A percentile compares a stretch with the other conserved stretches of the same genome.
Evolutionary conservation across 495 filamentous ascomycete species (phyloP).

Genomic region (Aspergillus olivimuriae): DNA sequence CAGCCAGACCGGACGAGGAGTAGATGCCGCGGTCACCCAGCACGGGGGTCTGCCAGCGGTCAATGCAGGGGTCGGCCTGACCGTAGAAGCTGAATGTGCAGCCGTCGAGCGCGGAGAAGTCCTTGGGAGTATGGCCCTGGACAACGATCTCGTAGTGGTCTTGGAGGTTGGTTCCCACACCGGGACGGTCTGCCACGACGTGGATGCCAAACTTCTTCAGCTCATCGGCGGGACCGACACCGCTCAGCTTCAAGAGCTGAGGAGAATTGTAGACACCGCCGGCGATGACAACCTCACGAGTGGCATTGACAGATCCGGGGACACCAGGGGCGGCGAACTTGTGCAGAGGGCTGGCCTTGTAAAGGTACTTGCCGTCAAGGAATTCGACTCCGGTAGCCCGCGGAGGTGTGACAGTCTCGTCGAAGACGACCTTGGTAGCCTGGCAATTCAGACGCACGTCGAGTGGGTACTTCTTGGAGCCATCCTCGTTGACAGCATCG

Average conservation of each 20-base stretch:
- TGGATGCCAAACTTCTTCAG: constrained; percentile 43
- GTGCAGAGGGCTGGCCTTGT: constrained; percentile 48
- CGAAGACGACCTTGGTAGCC: constrained; percentile 55
- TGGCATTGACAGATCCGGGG: constrained; percentile 40
- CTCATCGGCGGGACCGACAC: constrained; percentile 48
- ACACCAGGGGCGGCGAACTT: constrained; percentile 24
- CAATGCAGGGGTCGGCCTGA: constrained; percentile 40
- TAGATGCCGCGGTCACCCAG: constrained; percentile 42
- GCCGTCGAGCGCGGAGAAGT: constrained; percentile 34
- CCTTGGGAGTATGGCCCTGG: constrained; percentile 33
- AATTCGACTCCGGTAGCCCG: constrained; percentile 58
- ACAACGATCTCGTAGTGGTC: constrained; percentile 56
- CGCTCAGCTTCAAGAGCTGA: constrained; percentile 57
- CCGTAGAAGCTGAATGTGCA: constrained; percentile 36
- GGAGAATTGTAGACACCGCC: constrained; percentile 58
- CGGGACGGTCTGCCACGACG: constrained; percentile 48
- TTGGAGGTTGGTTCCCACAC: constrained; percentile 62
- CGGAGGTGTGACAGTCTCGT: constrained; percentile 34
- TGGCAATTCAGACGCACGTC: constrained; percentile 54
- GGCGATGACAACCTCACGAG: constrained; percentile 53
- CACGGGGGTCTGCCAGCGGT: constrained; percentile 32
- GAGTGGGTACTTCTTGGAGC: constrained; percentile 49
- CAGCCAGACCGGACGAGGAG: constrained; percentile 40
- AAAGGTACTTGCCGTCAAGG: constrained; percentile 52
- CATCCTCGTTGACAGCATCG: constrained; percentile 44